phyloP scores from a whole-genome alignment of 148 eudicot species.

The Cornus suecica region DNA sequence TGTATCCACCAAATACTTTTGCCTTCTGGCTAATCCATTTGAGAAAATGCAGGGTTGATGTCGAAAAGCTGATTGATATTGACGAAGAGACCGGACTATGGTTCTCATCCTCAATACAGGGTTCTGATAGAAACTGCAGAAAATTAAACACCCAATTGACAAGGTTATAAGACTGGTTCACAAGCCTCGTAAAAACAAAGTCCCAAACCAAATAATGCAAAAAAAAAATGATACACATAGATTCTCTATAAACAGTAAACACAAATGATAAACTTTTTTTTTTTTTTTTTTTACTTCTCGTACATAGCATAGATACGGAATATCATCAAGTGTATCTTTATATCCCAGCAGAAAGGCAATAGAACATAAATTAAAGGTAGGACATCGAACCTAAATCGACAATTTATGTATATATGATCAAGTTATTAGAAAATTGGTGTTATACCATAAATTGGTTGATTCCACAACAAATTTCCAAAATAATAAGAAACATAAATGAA shows the following conservation, averaged over 20 bases:
- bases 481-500: not conserved
- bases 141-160: conserved; percentile 19
- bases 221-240: not conserved
- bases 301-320: not conserved
- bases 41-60: conserved; percentile 23
- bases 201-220: not conserved
- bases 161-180: conserved; percentile 24
- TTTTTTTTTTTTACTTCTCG: too few species aligned
- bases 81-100: conserved; percentile 37
- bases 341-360: not conserved
- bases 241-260: not conserved
- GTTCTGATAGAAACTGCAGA: not conserved
- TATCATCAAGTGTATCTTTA: not conserved
- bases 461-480: not conserved
- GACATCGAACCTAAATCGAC: not conserved
- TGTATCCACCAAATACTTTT: conserved; percentile 20
- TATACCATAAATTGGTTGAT: not conserved
- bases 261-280: not conserved
- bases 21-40: conserved; percentile 27
- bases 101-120: conserved; percentile 47
- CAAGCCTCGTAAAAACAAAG: not conserved
- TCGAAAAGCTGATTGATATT: conserved; percentile 34
- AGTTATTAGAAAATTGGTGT: not conserved
- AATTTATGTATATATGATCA: not conserved
- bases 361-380: not conserved